Base-by-base conservation (phyloP, 805 yeast species). In the Naumovozyma baii region DNA sequence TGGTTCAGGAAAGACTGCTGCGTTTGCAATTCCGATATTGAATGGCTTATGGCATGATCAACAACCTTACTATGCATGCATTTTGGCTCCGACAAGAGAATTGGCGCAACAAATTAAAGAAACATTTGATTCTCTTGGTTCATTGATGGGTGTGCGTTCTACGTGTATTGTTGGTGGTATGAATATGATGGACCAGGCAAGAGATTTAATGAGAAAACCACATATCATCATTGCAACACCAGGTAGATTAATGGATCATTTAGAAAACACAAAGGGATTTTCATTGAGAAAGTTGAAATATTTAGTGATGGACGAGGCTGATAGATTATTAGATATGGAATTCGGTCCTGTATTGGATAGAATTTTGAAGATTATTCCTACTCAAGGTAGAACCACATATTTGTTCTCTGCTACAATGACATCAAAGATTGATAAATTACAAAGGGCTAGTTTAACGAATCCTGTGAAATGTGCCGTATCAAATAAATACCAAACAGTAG, bases 1-100 rank as follows among this genome's bases (percentile, higher is more conserved):
- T 0, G 98, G 98, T 34, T 85, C 96, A 3, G 98, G 98, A 47
- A 90, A 90, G 62, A 92, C 98, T 0, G 98, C 97, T 0, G 98
- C 98, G 0, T 92, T 92, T 69, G 96, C 97, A 7, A 77, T 92
- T 38, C 98, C 98, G 1, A 85, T 92, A 34, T 69, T 92, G 25
- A 96, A 92, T 60, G 79, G 85, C 1, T 68, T 92, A 36, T 88
- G 95, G 86, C 78, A 85, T 40, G 87, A 80, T 19, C 95, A 90
- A 54, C 70, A 81, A 2, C 88, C 96, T 3, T 83, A 83, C 52
- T 92, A 77, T 62, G 95, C 94, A 3, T 77, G 92, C 49, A 92
- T 92, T 1, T 62, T 92, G 48, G 83, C 90, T 0, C 94, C 94
- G 40, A 83, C 94, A 1, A 73, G 94, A 68, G 94, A 83, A 64